phyloP scores from a whole-genome alignment of 495 filamentous ascomycete species.

The Sporormia fimetaria region DNA sequence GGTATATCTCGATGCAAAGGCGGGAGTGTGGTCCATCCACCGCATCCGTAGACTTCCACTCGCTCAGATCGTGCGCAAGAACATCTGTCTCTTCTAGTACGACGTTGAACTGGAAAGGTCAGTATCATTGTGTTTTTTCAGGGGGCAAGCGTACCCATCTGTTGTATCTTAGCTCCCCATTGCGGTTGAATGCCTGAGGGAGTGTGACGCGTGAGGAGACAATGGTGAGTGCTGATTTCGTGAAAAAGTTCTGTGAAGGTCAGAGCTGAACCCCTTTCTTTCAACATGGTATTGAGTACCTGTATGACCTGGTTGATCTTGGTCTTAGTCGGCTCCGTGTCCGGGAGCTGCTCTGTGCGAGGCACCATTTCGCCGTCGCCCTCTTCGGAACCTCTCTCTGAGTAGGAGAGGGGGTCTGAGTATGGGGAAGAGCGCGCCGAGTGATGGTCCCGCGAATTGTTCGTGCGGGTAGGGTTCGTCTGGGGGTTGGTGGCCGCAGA shows the following conservation, averaged over 20 bases:
- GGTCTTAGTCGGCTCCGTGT: constrained; percentile 20
- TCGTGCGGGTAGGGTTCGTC: constrained; percentile 25
- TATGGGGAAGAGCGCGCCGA: constrained; percentile 19
- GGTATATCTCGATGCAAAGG: constrained; percentile 78
- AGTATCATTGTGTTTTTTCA: constrained; percentile 7
- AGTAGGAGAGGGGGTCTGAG: constrained; percentile 15
- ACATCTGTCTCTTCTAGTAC: constrained; percentile 85
- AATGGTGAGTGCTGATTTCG: constrained; percentile 78
- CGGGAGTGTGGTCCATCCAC: constrained; percentile 70
- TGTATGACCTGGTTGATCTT: constrained; percentile 86
- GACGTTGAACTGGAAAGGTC: constrained; percentile 68
- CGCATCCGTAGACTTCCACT: constrained; percentile 69
- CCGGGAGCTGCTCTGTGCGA: constrained; percentile 18
- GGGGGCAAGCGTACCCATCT: constrained; percentile 68
- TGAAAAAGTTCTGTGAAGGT: constrained; percentile 67
- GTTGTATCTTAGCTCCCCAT: constrained; percentile 59
- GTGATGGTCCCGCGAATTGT: constrained; percentile 23
- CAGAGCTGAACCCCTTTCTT: constrained; percentile 4
- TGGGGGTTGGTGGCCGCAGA: constrained; percentile 26
- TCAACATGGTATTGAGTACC: constrained; percentile 37
- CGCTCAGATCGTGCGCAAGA: constrained; percentile 63
- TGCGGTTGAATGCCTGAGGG: constrained; percentile 48
- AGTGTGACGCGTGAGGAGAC: constrained; percentile 65
- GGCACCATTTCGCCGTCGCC: constrained; percentile 21
- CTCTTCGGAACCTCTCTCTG: constrained; percentile 15